Conservation (phyloP, 2,329 filamentous ascomycete genomes). For the Trichoderma asperellum region DNA sequence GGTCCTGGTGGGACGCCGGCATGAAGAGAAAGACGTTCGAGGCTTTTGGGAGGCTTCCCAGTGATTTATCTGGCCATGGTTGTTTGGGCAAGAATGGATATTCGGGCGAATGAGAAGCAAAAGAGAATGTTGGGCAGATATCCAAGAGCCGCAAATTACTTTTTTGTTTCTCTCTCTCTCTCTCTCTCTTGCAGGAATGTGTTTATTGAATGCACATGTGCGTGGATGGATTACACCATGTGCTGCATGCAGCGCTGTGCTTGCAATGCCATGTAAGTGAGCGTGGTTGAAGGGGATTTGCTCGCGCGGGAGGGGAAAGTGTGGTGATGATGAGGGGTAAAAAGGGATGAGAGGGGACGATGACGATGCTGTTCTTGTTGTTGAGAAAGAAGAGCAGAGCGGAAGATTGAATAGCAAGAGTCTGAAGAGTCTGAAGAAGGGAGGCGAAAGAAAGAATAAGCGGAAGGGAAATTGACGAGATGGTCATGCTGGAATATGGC, state of each 20-base stretch:
- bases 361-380: not conserved
- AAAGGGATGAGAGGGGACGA: not conserved
- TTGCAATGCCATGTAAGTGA: conserved; percentile 10
- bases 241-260: not conserved
- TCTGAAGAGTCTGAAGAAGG: not conserved
- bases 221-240: not conserved
- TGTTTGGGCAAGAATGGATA: conserved; percentile 10
- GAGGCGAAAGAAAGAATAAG: too few relatives aligned
- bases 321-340: conserved; percentile 10
- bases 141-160: not conserved
- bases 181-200: not conserved
- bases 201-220: conserved; percentile 1
- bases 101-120: not conserved
- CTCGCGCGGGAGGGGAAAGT: not conserved
- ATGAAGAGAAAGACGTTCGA: not conserved
- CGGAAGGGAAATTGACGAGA: not conserved
- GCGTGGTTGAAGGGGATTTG: conserved; percentile 26
- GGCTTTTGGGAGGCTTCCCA: not conserved
- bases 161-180: not conserved
- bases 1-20: not conserved
- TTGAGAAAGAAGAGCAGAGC: not conserved
- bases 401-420: not conserved
- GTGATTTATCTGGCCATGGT: conserved; percentile 4
- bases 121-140: not conserved
- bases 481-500: not conserved